Evolutionary conservation across 352 stramenopile genomes (phyloP), one percentile per base, ranked within the genome.

Genomic region (Pythium dissimile): DNA sequence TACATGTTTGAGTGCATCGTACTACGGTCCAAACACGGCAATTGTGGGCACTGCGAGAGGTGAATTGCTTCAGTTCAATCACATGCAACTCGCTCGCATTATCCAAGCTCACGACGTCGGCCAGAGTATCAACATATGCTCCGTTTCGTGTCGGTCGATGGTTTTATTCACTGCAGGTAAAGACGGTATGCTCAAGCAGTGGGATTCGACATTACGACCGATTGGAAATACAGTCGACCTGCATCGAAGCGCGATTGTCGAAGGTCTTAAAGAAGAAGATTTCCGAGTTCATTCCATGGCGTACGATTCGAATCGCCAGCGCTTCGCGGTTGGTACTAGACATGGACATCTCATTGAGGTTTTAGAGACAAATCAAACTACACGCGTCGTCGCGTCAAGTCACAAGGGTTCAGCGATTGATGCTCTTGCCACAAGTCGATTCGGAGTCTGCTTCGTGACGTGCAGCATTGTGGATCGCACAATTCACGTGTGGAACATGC

Each of bases 161-260:
- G 66, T 91, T 7, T 59, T 94, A n/a, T 89, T 92, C 54, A 87
- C 84, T 0, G 73, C 77, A 10, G 79, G 79, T 0, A 92, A 90
- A 50, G 83, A 91, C 44, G 84, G 82, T 0, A 69, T 84, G 11
- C 67, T 92, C 30, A 85, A 84, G 56, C 82, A 92, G 72, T 94
- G 83, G 83, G 83, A 94, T 54, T 86, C 79, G 23, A 92, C 81
- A 0, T 61, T 92, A 9, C 69, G 69, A 10, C 71, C 84, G 0
- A 88, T 94, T n/a, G 84, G 84, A 12, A 74, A 87, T 30, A 46
- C 75, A 1, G 62, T 90, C 6, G 81, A 91, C 51, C 44, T 93
- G 3, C 80, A 89, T 45, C 51, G 49, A 21, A 51, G 54, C 26
- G 43, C 69, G 3, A 66, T 21, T 9, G 77, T 27, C 32, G 41